Conservation (phyloP, 2,329 filamentous ascomycete species). For the Waltergamsia citrina region DNA sequence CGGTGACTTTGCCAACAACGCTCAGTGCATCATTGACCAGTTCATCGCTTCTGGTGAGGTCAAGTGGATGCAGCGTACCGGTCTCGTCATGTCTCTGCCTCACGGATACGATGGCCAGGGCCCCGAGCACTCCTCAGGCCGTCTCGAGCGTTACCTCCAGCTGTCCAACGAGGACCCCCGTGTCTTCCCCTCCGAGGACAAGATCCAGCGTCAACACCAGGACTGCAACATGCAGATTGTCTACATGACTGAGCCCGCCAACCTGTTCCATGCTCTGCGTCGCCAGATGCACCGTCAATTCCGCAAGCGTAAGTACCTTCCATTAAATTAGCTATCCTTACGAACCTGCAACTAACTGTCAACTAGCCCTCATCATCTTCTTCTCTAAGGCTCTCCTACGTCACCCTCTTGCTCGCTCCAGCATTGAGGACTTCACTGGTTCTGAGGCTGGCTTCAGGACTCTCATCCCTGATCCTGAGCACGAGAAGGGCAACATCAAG, state of each 20-base stretch:
- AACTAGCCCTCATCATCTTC: constrained; percentile 80
- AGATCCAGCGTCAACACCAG: constrained; percentile 93
- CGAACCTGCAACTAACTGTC: neutral
- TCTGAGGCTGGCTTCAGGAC: constrained; percentile 84
- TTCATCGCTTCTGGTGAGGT: constrained; percentile 96
- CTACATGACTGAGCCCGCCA: constrained; percentile 93
- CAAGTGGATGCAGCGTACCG: constrained; percentile 98
- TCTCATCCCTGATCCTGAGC: constrained; percentile 88
- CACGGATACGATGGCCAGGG: constrained; percentile 98
- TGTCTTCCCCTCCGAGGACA: constrained; percentile 78
- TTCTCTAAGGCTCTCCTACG: constrained; percentile 96
- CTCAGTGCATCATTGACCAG: constrained; percentile 97
- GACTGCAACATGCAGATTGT: constrained; percentile 99
- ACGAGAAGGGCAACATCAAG: constrained; percentile 66
- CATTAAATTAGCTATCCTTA: too few relatives aligned
- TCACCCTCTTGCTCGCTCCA: constrained; percentile 83
- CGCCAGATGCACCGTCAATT: constrained; percentile 99
- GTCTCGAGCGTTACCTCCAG: constrained; percentile 95
- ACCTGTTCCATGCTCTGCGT: constrained; percentile 92
- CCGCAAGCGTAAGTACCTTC: constrained; percentile 74
- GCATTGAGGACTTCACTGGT: constrained; percentile 82
- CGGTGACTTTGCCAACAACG: constrained; percentile 99
- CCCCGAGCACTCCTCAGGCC: constrained; percentile 94
- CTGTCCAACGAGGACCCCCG: constrained; percentile 96
- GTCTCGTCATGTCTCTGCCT: constrained; percentile 89